phyloP scores from a whole-genome alignment of 2,329 filamentous ascomycete genomes.

The Scytalidium sp. region DNA sequence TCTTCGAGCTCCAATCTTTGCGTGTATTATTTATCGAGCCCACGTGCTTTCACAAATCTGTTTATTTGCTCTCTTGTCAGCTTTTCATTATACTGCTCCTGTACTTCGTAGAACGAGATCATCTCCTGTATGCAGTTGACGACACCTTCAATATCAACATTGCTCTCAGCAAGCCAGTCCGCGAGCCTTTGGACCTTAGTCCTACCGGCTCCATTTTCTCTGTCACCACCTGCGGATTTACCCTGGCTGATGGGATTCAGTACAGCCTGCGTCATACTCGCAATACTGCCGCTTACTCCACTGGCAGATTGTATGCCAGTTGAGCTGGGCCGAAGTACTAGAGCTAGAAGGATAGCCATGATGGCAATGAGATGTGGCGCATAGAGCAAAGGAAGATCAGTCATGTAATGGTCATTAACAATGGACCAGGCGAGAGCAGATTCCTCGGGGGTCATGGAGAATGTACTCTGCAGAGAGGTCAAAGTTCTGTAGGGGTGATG shows the following conservation, averaged over 20 bases:
- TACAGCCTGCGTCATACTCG: slow-evolving; percentile 27
- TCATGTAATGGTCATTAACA: slow-evolving; percentile 72
- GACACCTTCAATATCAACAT: slow-evolving; percentile 64
- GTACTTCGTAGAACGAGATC: slow-evolving; percentile 65
- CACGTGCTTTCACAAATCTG: slow-evolving; percentile 31
- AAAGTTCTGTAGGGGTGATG: slow-evolving; percentile 72
- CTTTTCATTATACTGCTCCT: slow-evolving; percentile 34
- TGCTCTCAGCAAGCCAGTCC: slow-evolving; percentile 68
- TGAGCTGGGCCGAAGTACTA: slow-evolving; percentile 60
- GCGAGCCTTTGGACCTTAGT: slow-evolving; percentile 50
- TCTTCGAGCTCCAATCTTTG: too few relatives aligned
- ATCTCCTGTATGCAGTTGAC: slow-evolving; percentile 72
- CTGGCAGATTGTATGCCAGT: slow-evolving; percentile 40
- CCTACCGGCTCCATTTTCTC: slow-evolving; percentile 15
- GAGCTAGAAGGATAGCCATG: slow-evolving; percentile 66
- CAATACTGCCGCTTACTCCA: slow-evolving; percentile 29
- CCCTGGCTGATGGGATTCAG: slow-evolving; percentile 23
- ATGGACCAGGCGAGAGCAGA: slow-evolving; percentile 64
- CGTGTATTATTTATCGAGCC: slow-evolving; percentile 32
- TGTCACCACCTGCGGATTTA: slow-evolving; percentile 17
- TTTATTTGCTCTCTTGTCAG: slow-evolving; percentile 32
- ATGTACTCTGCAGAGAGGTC: slow-evolving; percentile 55
- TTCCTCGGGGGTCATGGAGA: slow-evolving; percentile 63
- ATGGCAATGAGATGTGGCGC: slow-evolving; percentile 68
- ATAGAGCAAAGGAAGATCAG: slow-evolving; percentile 65